These are phyloP conservation scores for Leccinum olivaceopallidum DNA, from an alignment of 768 basidiomycete genomes.

Conservation along the genomic window DNA sequence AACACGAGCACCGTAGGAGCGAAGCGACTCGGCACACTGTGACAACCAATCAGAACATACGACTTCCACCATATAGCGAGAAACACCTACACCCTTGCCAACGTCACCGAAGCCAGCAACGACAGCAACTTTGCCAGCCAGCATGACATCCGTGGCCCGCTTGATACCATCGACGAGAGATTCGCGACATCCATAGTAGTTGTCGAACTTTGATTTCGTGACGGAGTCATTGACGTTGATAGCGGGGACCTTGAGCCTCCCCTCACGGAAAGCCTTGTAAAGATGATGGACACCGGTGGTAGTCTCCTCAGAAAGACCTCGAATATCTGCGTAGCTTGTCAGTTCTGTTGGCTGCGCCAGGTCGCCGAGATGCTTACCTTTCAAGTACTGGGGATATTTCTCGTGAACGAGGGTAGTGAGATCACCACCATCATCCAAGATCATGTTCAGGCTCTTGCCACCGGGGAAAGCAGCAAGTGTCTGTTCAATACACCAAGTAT, in stretches of 20 bases:
- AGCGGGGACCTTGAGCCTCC: slow-evolving; percentile 94
- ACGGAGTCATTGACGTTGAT: slow-evolving; percentile 99
- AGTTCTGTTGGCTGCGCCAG: not conserved
- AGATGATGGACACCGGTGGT: slow-evolving; percentile 99
- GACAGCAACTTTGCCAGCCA: slow-evolving; percentile 98
- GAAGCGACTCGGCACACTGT: slow-evolving; percentile 96
- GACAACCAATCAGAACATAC: slow-evolving; percentile 5
- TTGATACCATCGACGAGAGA: slow-evolving; percentile 99
- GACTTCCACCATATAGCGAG: not conserved
- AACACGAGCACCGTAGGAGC: slow-evolving; percentile 97
- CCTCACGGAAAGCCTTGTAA: slow-evolving; percentile 97
- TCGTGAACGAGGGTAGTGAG: slow-evolving; percentile 94
- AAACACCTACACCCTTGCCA: slow-evolving; percentile 88
- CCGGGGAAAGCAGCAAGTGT: slow-evolving; percentile 84
- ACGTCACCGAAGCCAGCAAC: slow-evolving; percentile 99
- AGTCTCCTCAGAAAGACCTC: slow-evolving; percentile 97
- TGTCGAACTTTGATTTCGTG: slow-evolving; percentile 99
- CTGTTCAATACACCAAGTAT: slow-evolving; percentile 98
- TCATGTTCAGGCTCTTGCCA: slow-evolving; percentile 92
- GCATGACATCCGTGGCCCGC: slow-evolving; percentile 99
- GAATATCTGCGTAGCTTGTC: slow-evolving; percentile 56
- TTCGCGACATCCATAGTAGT: slow-evolving; percentile 99
- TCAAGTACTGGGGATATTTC: slow-evolving; percentile 89
- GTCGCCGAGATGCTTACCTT: slow-evolving; percentile 43
- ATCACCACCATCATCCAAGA: slow-evolving; percentile 98